Evolutionary conservation across 495 filamentous ascomycete genomes (phyloP), one percentile per base, ranked within the genome.

Genomic region (Trichoderma gamsii): DNA sequence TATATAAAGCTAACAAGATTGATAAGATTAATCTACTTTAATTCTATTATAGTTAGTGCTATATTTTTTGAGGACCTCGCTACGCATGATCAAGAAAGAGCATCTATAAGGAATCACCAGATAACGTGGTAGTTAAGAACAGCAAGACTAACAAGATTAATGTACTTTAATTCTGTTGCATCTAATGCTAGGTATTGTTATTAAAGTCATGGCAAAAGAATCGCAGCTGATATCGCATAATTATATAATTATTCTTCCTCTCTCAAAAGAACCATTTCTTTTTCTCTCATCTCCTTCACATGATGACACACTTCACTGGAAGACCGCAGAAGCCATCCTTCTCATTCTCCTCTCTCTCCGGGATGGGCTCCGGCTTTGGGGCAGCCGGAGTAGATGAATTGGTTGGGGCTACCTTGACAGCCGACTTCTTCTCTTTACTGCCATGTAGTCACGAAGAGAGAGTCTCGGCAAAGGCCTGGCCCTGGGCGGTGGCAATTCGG

Each of bases 391-490:
- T 51, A 2, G 29, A 64, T 9, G 29, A 18, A 7, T 52, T 27
- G 8, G 64, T 38, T 15, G 46, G 61, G n/a, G 67, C 27, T 49
- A 69, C 63, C 66, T 72, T 75, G 66, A 68, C 64, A 41, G 71
- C 69, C 66, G 70, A 59, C 63, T 72, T 73, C 59, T 68, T 74
- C 21, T 71, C 70, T 72, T 78, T 70, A 63, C 74, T 32, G 69
- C 81, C 90, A 89, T 92, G 85, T 81, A 97, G 90, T 97, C 92
- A 99, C 77, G 89, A 89, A 71, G 81, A 84, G 68, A 97, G 86
- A 71, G 84, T 80, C 79, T 89, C 82, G 80, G 92, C 97, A 83
- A 98, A 99, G 66, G 83, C 76, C 83, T 91, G 87, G 75, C 96
- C 95, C 80, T 98, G 95, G 71, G 80, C 84, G 66, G 81, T 83